phyloP scores from a whole-genome alignment of 2,329 filamentous ascomycete species.

The Stachybotrys chlorohalonatus region DNA sequence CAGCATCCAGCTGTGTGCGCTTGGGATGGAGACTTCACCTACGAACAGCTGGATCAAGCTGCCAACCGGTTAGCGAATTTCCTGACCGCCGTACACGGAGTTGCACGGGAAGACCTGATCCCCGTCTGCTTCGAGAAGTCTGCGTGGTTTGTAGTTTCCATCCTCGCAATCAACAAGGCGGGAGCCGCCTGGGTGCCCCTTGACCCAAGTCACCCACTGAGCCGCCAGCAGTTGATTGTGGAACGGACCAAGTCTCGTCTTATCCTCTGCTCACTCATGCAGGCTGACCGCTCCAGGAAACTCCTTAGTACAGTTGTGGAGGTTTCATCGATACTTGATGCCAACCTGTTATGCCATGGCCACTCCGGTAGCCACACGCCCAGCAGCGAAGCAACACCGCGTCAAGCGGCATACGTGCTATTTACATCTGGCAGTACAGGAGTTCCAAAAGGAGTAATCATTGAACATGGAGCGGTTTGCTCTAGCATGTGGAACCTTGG shows the following conservation, averaged over 20 bases:
- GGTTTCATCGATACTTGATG: not conserved
- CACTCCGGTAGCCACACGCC: not conserved
- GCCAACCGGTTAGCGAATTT: not conserved
- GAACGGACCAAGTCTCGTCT: constrained; percentile 3
- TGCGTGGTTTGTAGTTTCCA: constrained; percentile 20
- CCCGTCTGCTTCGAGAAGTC: constrained; percentile 29
- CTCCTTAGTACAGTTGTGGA: not conserved
- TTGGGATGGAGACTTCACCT: constrained; percentile 18
- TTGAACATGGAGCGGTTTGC: constrained; percentile 8
- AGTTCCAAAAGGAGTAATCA: constrained; percentile 36
- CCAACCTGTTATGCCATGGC: not conserved
- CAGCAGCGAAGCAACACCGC: not conserved
- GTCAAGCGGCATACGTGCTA: constrained; percentile 23
- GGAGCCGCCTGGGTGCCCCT: constrained; percentile 21
- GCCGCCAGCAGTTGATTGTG: constrained; percentile 7
- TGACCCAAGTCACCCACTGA: constrained; percentile 26
- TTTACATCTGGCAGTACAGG: constrained; percentile 44
- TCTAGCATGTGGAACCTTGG: constrained; percentile 4
- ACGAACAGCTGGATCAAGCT: constrained; percentile 7
- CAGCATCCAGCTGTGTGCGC: constrained; percentile 9
- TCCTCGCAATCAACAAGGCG: constrained; percentile 25
- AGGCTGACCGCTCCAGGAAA: not conserved
- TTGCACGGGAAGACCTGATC: constrained; percentile 14
- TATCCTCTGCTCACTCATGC: not conserved
- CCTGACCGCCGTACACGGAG: not conserved